phyloP scores from a whole-genome alignment of 305 asterid genomes.

The Ilex paraguariensis region DNA sequence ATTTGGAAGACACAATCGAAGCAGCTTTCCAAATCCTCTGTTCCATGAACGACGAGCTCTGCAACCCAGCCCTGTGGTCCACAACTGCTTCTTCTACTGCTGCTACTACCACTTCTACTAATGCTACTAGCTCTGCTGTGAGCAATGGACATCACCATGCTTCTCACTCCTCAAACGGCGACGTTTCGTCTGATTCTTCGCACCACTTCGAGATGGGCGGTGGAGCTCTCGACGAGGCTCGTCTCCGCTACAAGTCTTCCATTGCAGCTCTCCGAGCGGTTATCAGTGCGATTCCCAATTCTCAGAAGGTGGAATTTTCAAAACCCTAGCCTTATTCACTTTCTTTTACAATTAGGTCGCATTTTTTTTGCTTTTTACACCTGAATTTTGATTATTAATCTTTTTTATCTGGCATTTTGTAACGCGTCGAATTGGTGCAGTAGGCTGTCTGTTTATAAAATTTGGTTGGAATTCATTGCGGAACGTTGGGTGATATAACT shows the following conservation, averaged over 20 bases:
- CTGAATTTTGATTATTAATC: no score
- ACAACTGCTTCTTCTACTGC: conserved; percentile 22
- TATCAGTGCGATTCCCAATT: conserved; percentile 51
- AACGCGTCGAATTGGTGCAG: no score
- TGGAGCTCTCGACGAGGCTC: conserved; percentile 87
- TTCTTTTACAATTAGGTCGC: no score
- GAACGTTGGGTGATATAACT: no score
- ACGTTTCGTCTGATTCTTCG: conserved; percentile 47
- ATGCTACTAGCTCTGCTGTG: conserved; percentile 1
- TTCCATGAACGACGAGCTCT: conserved; percentile 92
- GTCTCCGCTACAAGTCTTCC: conserved; percentile 70
- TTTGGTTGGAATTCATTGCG: no score
- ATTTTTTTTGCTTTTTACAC: no score
- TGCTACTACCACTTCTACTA: conserved; percentile 2
- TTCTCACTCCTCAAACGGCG: conserved; percentile 46
- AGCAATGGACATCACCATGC: conserved; percentile 13
- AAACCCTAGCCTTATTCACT: no score
- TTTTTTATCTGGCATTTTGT: no score
- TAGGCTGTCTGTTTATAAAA: no score
- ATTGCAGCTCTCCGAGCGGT: conserved; percentile 67
- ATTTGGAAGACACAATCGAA: conserved; percentile 67
- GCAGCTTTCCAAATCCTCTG: conserved; percentile 69
- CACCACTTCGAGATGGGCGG: conserved; percentile 68
- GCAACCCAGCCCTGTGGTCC: conserved; percentile 80
- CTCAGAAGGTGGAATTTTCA: conserved; percentile 47